Conservation (phyloP, 2,329 filamentous ascomycete species). For the Penicillium sp. region DNA sequence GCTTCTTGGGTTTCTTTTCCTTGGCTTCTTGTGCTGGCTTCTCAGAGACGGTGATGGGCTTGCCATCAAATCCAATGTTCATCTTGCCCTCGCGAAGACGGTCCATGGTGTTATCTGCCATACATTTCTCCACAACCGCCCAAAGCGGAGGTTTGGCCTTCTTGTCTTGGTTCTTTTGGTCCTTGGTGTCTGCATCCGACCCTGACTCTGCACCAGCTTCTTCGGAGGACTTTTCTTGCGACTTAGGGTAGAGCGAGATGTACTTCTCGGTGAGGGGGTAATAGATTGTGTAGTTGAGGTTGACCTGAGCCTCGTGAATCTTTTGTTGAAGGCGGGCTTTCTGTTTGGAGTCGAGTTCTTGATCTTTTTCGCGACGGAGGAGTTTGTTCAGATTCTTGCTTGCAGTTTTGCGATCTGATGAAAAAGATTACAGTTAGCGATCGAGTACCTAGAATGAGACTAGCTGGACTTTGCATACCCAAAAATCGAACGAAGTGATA, state of each 20-base stretch:
- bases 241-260: slow-evolving; percentile 54
- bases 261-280: slow-evolving; percentile 62
- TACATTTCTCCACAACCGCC: slow-evolving; percentile 46
- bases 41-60: slow-evolving; percentile 3
- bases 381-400: slow-evolving; percentile 40
- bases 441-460: neutral
- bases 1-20: slow-evolving; percentile 3
- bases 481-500: slow-evolving; percentile 70
- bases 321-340: slow-evolving; percentile 31
- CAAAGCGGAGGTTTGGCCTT: slow-evolving; percentile 43
- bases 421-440: neutral
- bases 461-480: slow-evolving; percentile 34
- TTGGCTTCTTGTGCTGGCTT: slow-evolving; percentile 1
- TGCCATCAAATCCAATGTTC: slow-evolving; percentile 23
- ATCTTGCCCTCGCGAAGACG: slow-evolving; percentile 44
- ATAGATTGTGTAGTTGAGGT: slow-evolving; percentile 64
- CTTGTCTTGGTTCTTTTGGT: slow-evolving; percentile 16
- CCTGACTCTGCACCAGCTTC: slow-evolving; percentile 11
- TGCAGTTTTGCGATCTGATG: slow-evolving; percentile 44
- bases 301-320: slow-evolving; percentile 54
- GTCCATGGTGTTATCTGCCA: slow-evolving; percentile 44
- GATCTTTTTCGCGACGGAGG: slow-evolving; percentile 40
- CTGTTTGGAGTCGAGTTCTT: slow-evolving; percentile 27
- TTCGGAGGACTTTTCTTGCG: slow-evolving; percentile 26
- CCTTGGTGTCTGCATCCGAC: slow-evolving; percentile 16